Percentiles rank a stretch among this genome's conserved stretches.
Evolutionary conservation across 2,329 filamentous ascomycete genomes (phyloP).

Genomic region (Clathrospora elynae): DNA sequence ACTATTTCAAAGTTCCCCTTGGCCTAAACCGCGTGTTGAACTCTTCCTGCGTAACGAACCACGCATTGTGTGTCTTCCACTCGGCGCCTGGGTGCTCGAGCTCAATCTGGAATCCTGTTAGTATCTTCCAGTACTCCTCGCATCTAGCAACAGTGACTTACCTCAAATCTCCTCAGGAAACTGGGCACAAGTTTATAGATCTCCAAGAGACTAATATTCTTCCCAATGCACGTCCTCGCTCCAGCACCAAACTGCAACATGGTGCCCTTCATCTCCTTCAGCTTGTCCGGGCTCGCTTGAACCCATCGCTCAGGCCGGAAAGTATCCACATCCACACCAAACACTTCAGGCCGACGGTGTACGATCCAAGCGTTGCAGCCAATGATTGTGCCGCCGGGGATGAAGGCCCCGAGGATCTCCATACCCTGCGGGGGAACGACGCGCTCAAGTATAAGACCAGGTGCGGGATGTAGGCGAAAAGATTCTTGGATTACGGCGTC

Average conservation of each 20-base stretch:
- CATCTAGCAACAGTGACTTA: constrained; percentile 35
- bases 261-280: constrained; percentile 70
- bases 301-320: constrained; percentile 73
- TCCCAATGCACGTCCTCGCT: constrained; percentile 69
- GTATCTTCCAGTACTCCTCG: background rate
- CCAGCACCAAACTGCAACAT: constrained; percentile 78
- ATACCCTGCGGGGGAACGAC: constrained; percentile 69
- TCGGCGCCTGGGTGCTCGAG: constrained; percentile 48
- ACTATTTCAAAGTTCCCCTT: too few relatives aligned
- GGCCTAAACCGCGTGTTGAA: constrained; percentile 53
- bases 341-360: constrained; percentile 70
- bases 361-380: constrained; percentile 78
- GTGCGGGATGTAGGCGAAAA: constrained; percentile 75
- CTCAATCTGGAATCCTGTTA: constrained; percentile 37
- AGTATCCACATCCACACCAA: constrained; percentile 67
- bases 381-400: constrained; percentile 73
- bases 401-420: constrained; percentile 65
- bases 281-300: constrained; percentile 58
- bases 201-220: constrained; percentile 57
- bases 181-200: constrained; percentile 59
- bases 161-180: constrained; percentile 68
- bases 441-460: constrained; percentile 74
- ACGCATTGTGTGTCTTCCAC: constrained; percentile 59
- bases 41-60: constrained; percentile 57
- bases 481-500: constrained; percentile 79